phyloP scores from a whole-genome alignment of 176 grass and related monocot species.

The Avena atlantica region DNA sequence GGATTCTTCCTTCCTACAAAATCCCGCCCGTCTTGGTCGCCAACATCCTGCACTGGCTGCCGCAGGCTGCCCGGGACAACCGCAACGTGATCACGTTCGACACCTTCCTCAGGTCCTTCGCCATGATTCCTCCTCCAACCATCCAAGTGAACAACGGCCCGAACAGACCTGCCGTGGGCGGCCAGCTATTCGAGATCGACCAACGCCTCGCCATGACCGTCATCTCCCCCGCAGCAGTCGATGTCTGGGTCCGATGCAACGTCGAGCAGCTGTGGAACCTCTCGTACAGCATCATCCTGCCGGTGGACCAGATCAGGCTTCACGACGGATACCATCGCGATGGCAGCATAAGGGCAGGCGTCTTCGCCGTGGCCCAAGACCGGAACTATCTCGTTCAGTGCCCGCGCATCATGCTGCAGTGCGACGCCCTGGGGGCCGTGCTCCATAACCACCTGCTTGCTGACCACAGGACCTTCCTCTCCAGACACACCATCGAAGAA shows the following conservation, averaged over 20 bases:
- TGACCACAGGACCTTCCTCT: neutral
- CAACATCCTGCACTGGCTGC: neutral
- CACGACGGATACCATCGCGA: neutral
- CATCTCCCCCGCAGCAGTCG: neutral
- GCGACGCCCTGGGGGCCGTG: neutral
- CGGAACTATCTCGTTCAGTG: neutral
- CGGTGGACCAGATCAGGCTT: neutral
- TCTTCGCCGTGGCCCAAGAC: neutral
- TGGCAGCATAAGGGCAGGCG: neutral
- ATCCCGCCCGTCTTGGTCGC: neutral
- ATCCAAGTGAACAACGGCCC: neutral
- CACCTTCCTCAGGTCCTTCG: neutral
- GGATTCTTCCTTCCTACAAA: neutral
- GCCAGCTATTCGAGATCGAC: conserved; percentile 25
- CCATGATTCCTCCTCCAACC: neutral
- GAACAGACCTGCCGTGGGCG: neutral
- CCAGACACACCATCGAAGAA: neutral
- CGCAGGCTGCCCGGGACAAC: neutral
- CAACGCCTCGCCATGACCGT: conserved; percentile 26
- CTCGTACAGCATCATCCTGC: neutral
- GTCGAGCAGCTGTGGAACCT: neutral
- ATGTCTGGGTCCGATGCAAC: neutral
- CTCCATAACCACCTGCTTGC: neutral
- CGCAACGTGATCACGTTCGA: neutral
- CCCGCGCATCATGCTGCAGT: neutral